phyloP scores from a whole-genome alignment of 2,329 filamentous ascomycete species.

The Xylaria multiplex region DNA sequence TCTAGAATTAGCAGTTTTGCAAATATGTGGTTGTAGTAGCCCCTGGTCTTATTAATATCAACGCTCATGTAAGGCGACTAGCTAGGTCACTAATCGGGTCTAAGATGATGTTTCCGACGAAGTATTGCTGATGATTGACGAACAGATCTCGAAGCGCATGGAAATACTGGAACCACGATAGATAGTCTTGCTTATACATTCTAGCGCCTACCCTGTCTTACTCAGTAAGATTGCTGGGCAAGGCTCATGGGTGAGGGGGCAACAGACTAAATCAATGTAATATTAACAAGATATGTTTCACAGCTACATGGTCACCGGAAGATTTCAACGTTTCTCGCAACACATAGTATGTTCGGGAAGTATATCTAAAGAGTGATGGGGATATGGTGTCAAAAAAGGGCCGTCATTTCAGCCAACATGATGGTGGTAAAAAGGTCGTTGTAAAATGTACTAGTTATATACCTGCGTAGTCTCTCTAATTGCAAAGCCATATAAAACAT shows the following conservation, averaged over 20 bases:
- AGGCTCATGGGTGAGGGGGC: not conserved
- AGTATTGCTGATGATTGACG: not conserved
- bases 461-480: slow-evolving; percentile 32
- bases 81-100: not conserved
- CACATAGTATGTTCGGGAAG: not conserved
- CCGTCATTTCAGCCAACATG: not conserved
- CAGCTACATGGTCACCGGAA: no score
- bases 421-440: not conserved
- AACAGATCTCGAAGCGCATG: not conserved
- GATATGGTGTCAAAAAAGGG: not conserved
- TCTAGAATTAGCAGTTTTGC: no score
- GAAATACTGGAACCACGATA: not conserved
- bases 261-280: not conserved
- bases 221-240: not conserved
- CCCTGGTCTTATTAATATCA: not conserved
- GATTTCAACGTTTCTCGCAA: not conserved
- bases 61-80: not conserved
- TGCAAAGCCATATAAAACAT: slow-evolving; percentile 24
- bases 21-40: not conserved
- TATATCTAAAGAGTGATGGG: not conserved
- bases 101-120: not conserved
- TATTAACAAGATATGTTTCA: not conserved
- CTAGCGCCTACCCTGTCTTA: not conserved
- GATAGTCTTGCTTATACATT: not conserved
- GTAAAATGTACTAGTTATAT: slow-evolving; percentile 21